Base-by-base conservation (phyloP, 345 rosid genomes). In the Adansonia digitata region DNA sequence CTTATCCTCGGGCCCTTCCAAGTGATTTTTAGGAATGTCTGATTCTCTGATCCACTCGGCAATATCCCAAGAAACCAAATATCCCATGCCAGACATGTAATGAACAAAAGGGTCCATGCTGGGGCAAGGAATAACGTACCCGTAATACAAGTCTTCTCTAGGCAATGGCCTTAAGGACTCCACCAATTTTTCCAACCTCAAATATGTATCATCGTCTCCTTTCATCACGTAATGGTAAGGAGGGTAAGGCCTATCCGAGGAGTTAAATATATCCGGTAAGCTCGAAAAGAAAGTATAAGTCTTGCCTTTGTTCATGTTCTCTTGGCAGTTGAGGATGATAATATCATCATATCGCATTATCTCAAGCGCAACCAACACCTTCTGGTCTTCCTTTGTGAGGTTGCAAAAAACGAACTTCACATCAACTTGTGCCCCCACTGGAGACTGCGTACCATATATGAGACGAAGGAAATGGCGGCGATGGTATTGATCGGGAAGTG, bases 61-160 rank as follows among this genome's bases (percentile, higher is more conserved):
- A 0, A 92, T 89, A 61, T 92, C 97, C 98, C 97, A 92, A 1
- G 98, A 89, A 22, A 91, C 83, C 79, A 91, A 75, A 72, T 90
- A 94, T 0, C 96, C 98, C 98, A 94, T 94, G 2, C 97, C 97
- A 0, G 97, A 85, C 94, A 92, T 94, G 86, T 94, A 94, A 73
- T 82, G 88, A n/a, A 81, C 86, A 70, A 92, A 94, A 11, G 98
- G 97, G 71, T 94, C 97, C 94, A 88, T 89, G 79, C 96, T 90
- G 7, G 76, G 82, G 78, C 97, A 94, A 22, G 97, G 97, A 74
- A 94, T 92, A 2, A 89, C 93, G 14, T 88, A 94, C 0, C 98
- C 97, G 53, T 90, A 92, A 77, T 94, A 92, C 78, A 94, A 78
- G 78, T 94, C 98, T 53, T 88, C 85, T 64, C 93, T 86, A 0